Evolutionary conservation across 208 protist species (phyloP).

Genomic region (Phytomonas sp.): DNA sequence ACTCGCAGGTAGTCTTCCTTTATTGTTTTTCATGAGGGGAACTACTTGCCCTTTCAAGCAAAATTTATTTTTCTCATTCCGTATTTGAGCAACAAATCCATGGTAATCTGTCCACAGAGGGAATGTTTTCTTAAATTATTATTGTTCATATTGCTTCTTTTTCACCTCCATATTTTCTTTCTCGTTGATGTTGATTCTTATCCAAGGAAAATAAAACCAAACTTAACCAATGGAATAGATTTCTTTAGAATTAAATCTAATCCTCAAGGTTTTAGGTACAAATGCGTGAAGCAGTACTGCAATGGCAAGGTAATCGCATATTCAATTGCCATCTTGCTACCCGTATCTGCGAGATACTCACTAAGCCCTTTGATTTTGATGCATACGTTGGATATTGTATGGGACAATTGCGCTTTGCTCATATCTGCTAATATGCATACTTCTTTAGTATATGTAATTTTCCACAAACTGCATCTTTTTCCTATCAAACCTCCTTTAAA

Average conservation of each 20-base stretch:
- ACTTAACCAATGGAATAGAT: not conserved
- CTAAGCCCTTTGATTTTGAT: not conserved
- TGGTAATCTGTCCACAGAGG: not conserved
- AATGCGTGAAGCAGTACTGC: constrained; percentile 1
- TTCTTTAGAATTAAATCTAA: not conserved
- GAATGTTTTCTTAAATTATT: constrained; percentile 4
- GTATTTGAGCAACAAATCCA: no score
- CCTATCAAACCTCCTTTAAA: not conserved
- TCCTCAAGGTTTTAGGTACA: not conserved
- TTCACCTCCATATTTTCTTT: constrained; percentile 5
- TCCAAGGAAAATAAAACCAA: not conserved
- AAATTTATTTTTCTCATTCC: not conserved
- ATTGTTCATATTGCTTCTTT: not conserved
- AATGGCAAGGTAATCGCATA: not conserved
- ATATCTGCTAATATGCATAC: not conserved
- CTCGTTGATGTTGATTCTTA: not conserved
- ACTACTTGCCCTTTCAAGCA: not conserved
- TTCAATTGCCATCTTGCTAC: not conserved
- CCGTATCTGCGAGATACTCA: not conserved
- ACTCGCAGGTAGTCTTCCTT: not conserved
- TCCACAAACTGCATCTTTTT: not conserved
- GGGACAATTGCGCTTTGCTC: not conserved
- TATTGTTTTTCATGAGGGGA: not conserved
- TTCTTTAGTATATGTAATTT: not conserved
- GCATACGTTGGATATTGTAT: not conserved